Evolutionary conservation across 2,329 filamentous ascomycete species (phyloP).

Genomic region (Colletotrichum filicis): DNA sequence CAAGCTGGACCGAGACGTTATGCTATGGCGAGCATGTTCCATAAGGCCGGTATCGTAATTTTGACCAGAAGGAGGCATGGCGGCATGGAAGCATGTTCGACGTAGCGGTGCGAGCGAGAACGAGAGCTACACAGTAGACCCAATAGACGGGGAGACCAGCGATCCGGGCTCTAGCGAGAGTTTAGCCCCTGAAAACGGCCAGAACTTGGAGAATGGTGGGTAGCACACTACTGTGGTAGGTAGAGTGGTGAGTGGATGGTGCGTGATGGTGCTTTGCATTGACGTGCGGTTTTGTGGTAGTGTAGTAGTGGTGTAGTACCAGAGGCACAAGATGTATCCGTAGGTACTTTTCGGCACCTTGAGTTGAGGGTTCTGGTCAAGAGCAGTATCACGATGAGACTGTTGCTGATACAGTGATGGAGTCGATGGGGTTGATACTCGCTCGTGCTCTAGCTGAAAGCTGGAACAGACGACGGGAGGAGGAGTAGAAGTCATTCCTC

Average conservation of each 20-base stretch:
- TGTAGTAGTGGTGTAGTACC: neutral
- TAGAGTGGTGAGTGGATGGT: no score
- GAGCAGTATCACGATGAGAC: constrained; percentile 25
- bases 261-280: neutral
- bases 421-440: constrained; percentile 5
- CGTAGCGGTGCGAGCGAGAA: constrained; percentile 25
- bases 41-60: constrained; percentile 25
- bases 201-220: constrained; percentile 2
- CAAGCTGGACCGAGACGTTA: constrained; percentile 11
- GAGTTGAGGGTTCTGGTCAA: neutral
- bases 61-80: constrained; percentile 11
- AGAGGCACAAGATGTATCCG: neutral
- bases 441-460: constrained; percentile 6
- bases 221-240: no score
- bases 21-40: constrained; percentile 16
- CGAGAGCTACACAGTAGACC: neutral
- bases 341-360: neutral
- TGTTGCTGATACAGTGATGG: neutral
- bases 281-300: neutral
- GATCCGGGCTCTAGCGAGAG: constrained; percentile 24
- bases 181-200: constrained; percentile 25
- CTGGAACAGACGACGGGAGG: neutral
- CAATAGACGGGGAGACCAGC: neutral
- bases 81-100: constrained; percentile 26
- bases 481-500: neutral